Conservation (phyloP, 2,329 filamentous ascomycete species). For the Calonectria fujianensis region DNA sequence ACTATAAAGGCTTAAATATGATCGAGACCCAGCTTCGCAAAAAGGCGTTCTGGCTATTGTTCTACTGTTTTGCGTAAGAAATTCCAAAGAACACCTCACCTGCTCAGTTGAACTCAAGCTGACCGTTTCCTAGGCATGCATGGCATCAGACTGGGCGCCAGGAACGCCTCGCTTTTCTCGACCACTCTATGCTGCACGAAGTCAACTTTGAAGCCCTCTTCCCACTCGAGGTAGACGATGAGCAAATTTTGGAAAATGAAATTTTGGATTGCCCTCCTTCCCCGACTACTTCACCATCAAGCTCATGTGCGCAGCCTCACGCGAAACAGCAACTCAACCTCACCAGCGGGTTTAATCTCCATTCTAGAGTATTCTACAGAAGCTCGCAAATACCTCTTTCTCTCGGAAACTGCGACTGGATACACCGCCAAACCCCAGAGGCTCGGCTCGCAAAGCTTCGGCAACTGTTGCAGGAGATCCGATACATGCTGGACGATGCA, state of each 20-base stretch:
- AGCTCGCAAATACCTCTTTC: constrained; percentile 45
- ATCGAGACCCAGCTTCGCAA: constrained; percentile 61
- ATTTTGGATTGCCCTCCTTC: constrained; percentile 31
- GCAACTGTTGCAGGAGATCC: constrained; percentile 55
- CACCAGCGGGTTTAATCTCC: constrained; percentile 55
- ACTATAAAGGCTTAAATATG: constrained; percentile 57
- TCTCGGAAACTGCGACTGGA: constrained; percentile 41
- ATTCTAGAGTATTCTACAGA: constrained; percentile 55
- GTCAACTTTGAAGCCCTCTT: constrained; percentile 58
- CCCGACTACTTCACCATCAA: constrained; percentile 27
- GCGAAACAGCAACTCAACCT: constrained; percentile 46
- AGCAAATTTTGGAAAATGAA: constrained; percentile 54
- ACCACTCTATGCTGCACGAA: constrained; percentile 53
- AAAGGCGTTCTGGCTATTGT: constrained; percentile 61
- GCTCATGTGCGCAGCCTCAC: background rate
- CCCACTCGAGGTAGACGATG: constrained; percentile 58
- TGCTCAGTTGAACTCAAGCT: background rate
- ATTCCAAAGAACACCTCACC: background rate
- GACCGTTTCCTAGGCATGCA: constrained; percentile 42
- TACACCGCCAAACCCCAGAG: constrained; percentile 32
- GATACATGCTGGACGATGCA: constrained; percentile 56
- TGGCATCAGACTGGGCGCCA: constrained; percentile 49
- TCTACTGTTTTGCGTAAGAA: constrained; percentile 56
- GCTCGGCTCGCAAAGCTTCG: constrained; percentile 45
- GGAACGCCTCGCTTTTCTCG: constrained; percentile 54